Evolutionary conservation across 495 filamentous ascomycete species (phyloP), one percentile per base, ranked within the genome.

Genomic region (Xylaria bambusicola): DNA sequence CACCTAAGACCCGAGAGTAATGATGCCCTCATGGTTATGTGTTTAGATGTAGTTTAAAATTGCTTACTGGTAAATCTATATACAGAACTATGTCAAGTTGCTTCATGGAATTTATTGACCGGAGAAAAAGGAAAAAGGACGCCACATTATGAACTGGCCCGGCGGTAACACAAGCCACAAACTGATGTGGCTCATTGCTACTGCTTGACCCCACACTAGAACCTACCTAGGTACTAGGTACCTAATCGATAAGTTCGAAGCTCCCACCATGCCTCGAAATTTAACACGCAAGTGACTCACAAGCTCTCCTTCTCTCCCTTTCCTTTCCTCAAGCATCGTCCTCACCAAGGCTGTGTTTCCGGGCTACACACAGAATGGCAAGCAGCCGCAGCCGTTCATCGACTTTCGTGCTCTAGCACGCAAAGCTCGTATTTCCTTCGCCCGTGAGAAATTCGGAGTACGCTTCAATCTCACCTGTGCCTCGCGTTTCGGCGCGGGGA

Each of bases 371-470:
- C 89, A 83, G 86, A 90, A 81, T 76, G 61, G 66, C 65, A 64
- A 67, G 64, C 61, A 63, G 73, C 53, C 63, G 52, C 72, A 64
- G 67, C 69, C 65, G 75, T 71, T 72, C 71, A 58, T 57, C 65
- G 45, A 51, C 53, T 52, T n/a, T 67, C 60, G 41, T 49, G 57
- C 64, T 62, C 55, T 56, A 69, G 73, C 31, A 60, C 55, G 48
- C 61, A 27, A 71, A 75, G 71, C 65, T 56, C 58, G 53, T 55
- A 51, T 31, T 63, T 62, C 60, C 61, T 33, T 70, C 70, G 92
- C 93, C 96, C 94, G 94, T 97, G 93, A 95, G 93, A 96, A 97
- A 97, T 96, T 97, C 93, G 93, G 93, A 97, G 93, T 90, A 97
- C 86, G 93, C 92, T 95, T 92, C 90, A 91, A 75, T 63, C 63